These are phyloP conservation scores for Basipetospora sp. DNA, from an alignment of 2,329 filamentous ascomycete genomes.

Conservation along the genomic window DNA sequence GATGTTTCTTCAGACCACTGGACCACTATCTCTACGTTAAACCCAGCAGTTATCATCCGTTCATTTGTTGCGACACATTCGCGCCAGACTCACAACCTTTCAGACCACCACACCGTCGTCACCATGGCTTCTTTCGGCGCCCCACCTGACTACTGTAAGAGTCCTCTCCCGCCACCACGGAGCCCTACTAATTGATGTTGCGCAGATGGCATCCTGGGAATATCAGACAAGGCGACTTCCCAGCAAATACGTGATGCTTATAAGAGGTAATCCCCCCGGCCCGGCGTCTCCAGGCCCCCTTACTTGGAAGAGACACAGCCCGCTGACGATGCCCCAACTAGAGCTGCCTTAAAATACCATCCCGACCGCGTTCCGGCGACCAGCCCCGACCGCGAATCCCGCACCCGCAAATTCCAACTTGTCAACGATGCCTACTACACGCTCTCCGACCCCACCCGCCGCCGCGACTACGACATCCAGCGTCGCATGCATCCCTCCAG, in stretches of 20 bases:
- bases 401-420: conserved; percentile 79
- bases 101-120: background rate
- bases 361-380: conserved; percentile 76
- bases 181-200: conserved; percentile 7
- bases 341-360: conserved; percentile 79
- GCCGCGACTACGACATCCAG: conserved; percentile 72
- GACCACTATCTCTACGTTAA: too few species aligned
- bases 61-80: too few species aligned
- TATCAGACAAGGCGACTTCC: conserved; percentile 58
- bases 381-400: conserved; percentile 65
- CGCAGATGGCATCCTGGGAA: conserved; percentile 57
- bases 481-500: conserved; percentile 18
- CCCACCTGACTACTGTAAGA: conserved; percentile 46
- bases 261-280: conserved; percentile 50
- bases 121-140: conserved; percentile 19
- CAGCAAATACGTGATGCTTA: conserved; percentile 87
- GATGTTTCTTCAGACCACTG: too few species aligned
- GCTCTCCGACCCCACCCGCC: conserved; percentile 62
- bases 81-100: too few species aligned
- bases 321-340: conserved; percentile 4
- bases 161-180: conserved; percentile 1
- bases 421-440: conserved; percentile 91
- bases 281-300: background rate
- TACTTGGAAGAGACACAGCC: too few species aligned
- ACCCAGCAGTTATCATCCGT: too few species aligned